Conservation (phyloP, 352 stramenopile species). For the Globisporangium lucens region DNA sequence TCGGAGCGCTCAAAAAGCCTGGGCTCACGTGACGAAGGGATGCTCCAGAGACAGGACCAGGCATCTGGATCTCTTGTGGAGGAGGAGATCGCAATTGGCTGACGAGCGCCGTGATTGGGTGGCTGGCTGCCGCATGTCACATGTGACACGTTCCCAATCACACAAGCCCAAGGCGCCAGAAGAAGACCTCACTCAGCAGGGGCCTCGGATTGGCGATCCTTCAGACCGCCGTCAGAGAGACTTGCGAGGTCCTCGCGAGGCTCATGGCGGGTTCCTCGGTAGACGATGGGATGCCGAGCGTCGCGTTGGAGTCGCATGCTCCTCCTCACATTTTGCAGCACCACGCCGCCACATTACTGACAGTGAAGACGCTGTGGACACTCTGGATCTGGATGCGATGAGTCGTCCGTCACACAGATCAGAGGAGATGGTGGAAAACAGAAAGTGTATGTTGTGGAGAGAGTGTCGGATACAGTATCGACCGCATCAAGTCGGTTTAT, state of each 20-base stretch:
- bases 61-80: conserved; percentile 1
- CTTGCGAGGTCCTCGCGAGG: not conserved
- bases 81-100: not conserved
- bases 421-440: conserved; percentile 1
- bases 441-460: not conserved
- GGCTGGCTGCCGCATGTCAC: conserved; percentile 3
- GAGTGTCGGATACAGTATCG: not conserved
- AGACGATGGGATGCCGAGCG: not conserved
- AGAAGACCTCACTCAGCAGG: not conserved
- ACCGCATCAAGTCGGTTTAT: conserved; percentile 2
- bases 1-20: not conserved
- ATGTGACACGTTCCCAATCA: conserved; percentile 1
- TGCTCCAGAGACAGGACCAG: conserved; percentile 13
- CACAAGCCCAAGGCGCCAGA: not conserved
- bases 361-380: not conserved
- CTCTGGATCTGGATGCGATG: not conserved
- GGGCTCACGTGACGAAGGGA: conserved; percentile 1
- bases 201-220: not conserved
- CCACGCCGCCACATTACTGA: not conserved
- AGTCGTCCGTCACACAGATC: conserved; percentile 7
- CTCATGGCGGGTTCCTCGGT: not conserved
- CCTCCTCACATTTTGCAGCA: not conserved
- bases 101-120: not conserved
- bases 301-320: not conserved
- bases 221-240: not conserved